Evolutionary conservation across 495 filamentous ascomycete genomes (phyloP), one percentile per base, ranked within the genome.

Genomic region (Penicillium cinerascens): DNA sequence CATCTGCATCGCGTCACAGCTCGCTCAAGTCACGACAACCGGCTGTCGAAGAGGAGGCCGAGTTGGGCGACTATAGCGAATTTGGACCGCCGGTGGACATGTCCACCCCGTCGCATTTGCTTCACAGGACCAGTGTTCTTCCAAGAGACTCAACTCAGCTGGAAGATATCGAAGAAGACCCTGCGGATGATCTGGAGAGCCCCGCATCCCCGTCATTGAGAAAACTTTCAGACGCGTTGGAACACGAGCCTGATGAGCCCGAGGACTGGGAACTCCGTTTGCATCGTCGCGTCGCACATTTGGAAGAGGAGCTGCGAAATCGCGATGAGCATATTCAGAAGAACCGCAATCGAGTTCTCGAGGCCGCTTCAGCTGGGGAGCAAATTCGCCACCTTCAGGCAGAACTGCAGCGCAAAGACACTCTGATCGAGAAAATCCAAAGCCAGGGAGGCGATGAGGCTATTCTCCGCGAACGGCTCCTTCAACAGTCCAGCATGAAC

Each of bases 31-130:
- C 58, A 25, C 62, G 59, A 35, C 64, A 69, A 48, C 56, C 67
- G 2, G 67, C 44, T 2, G 61, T 70, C 3, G 72, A 73, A 45
- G 69, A 75, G 20, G 72, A 72, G 36, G 55, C 44, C 1, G 70
- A 73, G 9, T 55, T 68, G 2, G 67, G 55, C 4, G 74, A 74
- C 47, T 68, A 75, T 48, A 77, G 74, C 38, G 74, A 77, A 59
- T 77, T 76, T 37, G 72, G 66, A 3, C 72, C 73, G 3, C 74
- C 74, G 6, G 62, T 75, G 8, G 74, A 76, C 48, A 76, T 77
- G 71, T 77, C 74, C 1, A 77, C 74, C 6, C 74, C 74, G 7
- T 76, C 74, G 36, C 74, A 77, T 55, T 25, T 77, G 3, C 44
- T 77, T 40, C 69, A 67, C 50, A 56, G 72, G 18, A 59, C 45